phyloP scores from a whole-genome alignment of 1,284 basidiomycete genomes.

The Sporisorium reilianum region DNA sequence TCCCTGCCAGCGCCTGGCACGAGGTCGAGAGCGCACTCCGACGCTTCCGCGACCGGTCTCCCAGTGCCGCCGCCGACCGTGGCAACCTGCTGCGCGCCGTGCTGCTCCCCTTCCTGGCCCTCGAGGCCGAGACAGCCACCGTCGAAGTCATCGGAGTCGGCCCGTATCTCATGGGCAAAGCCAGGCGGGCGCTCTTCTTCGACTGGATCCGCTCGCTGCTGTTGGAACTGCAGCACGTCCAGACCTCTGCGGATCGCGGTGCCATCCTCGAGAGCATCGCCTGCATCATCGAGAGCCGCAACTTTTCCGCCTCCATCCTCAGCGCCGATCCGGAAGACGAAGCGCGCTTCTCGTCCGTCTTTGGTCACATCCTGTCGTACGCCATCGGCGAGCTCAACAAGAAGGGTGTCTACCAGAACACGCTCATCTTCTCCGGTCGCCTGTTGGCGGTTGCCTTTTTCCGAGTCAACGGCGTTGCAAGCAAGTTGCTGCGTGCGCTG shows the following conservation, averaged over 20 bases:
- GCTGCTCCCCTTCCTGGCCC: conserved; percentile 62
- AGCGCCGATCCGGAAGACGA: conserved; percentile 50
- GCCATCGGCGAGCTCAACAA: conserved; percentile 67
- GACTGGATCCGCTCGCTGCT: conserved; percentile 63
- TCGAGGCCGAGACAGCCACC: conserved; percentile 60
- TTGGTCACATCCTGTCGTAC: conserved; percentile 61
- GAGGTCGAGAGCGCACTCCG: conserved; percentile 59
- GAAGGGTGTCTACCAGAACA: conserved; percentile 67
- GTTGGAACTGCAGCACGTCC: conserved; percentile 61
- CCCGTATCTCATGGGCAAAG: conserved; percentile 43
- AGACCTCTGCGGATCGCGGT: conserved; percentile 64
- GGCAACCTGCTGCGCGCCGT: conserved; percentile 58
- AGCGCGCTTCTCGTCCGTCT: conserved; percentile 57
- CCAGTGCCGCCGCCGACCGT: conserved; percentile 43
- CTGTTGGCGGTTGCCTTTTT: conserved; percentile 64
- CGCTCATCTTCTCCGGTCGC: conserved; percentile 64
- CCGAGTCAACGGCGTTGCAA: conserved; percentile 60
- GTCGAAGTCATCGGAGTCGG: conserved; percentile 50
- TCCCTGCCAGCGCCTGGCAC: conserved; percentile 61
- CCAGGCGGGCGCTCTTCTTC: conserved; percentile 60
- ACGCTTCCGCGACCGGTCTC: conserved; percentile 49
- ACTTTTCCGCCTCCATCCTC: conserved; percentile 55
- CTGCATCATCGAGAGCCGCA: conserved; percentile 63
- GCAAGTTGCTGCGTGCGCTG: conserved; percentile 62
- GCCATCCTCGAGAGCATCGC: conserved; percentile 66